Conservation (phyloP, 495 filamentous ascomycete species). For the Penicillium diatomitis region DNA sequence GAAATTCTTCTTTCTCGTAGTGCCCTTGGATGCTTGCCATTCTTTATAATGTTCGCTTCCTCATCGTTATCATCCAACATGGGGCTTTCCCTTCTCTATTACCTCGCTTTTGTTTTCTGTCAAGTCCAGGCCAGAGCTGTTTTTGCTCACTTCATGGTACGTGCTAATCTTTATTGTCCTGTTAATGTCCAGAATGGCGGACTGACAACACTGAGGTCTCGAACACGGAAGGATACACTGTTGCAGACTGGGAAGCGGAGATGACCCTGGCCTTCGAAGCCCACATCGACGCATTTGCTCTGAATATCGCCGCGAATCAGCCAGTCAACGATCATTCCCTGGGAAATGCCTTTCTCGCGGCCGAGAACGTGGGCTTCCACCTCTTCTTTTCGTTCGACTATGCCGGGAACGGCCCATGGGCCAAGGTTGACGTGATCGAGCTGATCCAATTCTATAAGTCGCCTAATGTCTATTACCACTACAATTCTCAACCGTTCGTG, state of each 20-base stretch:
- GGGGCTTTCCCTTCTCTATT: too few species aligned
- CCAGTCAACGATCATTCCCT: constrained; percentile 36
- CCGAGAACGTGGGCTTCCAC: constrained; percentile 46
- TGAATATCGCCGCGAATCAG: constrained; percentile 54
- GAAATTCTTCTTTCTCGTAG: too few species aligned
- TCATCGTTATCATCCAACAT: too few species aligned
- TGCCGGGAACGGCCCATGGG: constrained; percentile 48
- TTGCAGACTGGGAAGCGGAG: constrained; percentile 37
- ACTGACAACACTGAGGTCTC: background rate
- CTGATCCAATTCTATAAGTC: constrained; percentile 40
- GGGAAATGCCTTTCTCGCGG: constrained; percentile 44
- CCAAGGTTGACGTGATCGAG: constrained; percentile 39
- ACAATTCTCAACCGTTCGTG: constrained; percentile 49
- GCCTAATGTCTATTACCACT: constrained; percentile 47
- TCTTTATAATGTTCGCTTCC: too few species aligned
- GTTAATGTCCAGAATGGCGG: background rate
- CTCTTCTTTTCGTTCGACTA: constrained; percentile 70
- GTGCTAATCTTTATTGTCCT: background rate
- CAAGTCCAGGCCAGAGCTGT: constrained; percentile 15
- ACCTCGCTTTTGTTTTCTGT: too few species aligned
- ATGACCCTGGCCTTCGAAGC: constrained; percentile 40
- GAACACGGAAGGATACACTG: constrained; percentile 20
- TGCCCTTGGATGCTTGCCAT: too few species aligned
- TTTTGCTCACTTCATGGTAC: constrained; percentile 31
- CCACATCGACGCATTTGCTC: constrained; percentile 60